Base-by-base conservation (phyloP, 352 stramenopile species). In the Globisporangium apiculatum region DNA sequence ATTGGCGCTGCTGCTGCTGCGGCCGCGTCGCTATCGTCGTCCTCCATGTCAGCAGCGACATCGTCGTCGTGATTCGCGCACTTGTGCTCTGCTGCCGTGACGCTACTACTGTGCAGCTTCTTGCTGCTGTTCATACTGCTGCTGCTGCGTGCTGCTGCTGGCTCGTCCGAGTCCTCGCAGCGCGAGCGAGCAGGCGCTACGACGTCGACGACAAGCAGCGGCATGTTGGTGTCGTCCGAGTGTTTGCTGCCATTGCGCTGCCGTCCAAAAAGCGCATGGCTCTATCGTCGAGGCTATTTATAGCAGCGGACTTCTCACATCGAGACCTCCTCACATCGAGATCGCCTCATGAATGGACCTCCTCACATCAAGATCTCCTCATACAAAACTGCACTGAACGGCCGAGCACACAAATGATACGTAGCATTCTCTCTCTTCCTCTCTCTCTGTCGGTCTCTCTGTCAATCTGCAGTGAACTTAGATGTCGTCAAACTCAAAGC, bases 401-500 rank as follows among this genome's bases (percentile, higher is more conserved):
- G 41, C 41, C 41, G 41, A 45, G 41, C 7, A 51, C 51, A 56
- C 51, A 56, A 40, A 51, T 35, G 17, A 56, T 62, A 62, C 57
- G 57, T 62, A 57, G 57, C 57, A 62, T 62, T 62, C 46, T 15
- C 36, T 38, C 9, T 17, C 48, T 15, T 9, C 8, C 35, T 18
- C 48, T 41, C 11, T 51, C 4, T 35, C 17, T 35, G 9, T 41
- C 37, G 1, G 35, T 53, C 7, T 41, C 15, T 53, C 40, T 18
- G 15, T 5, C 47, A 36, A 54, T 14, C 17, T 24, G 31, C 17
- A 14, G 7, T 37, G 43, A 18, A 36, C 65, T 87, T 91, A 96
- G 64, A 94, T 94, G 77, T 94, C 82, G 68, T 96, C 83, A 55
- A 96, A 96, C 58, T 96, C 84, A 64, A 96, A 94, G 62, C 83